Evolutionary conservation across 208 protist species (phyloP), one percentile per base, ranked within the genome.

Genomic region (Acanthamoeba lenticulata): DNA sequence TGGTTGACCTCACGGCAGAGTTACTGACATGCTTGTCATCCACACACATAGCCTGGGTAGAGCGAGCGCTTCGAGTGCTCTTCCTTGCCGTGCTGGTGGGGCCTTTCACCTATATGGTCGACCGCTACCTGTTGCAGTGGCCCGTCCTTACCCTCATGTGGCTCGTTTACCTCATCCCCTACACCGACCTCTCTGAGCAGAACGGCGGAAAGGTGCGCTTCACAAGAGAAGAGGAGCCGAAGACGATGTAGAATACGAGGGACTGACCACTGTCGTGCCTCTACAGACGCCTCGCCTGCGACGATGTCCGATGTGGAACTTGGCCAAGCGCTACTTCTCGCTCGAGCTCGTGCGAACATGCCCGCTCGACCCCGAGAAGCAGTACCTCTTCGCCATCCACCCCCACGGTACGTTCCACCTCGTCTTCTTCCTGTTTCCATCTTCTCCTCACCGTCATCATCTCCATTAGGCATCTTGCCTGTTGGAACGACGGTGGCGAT

Each of bases 331-430:
- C 52, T 91, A 91, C 85, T 91, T 91, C 60, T 42, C 49, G 6
- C 55, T 72, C 36, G 60, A 91, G n/a, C n/a, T 91, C 32, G 60
- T 91, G 34, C 32, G 60, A n/a, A 91, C 85, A 15, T 91, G 85
- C n/a, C 55, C 49, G 5, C 36, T 91, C 24, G 85, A 91, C 21
- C 85, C 85, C 24, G 85, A 91, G 60, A 91, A 91, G 85, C 85
- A 60, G 42, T 91, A 91, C 85, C 38, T 91, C 45, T 91, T 91
- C 34, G 85, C 85, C 52, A 91, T 91, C 38, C 85, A 91, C 29
- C 85, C 85, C 5, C 85, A 91, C 38, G 85, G 85, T 91, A 45
- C 38, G 38, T 27, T 34, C 38, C 6, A 15, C 0, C 49, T 4
- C 49, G 1, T 0, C 49, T 72, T 13, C 9, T 72, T n/a, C 2